phyloP scores from a whole-genome alignment of 257 asterid genomes.

The Salvia hispanica region DNA sequence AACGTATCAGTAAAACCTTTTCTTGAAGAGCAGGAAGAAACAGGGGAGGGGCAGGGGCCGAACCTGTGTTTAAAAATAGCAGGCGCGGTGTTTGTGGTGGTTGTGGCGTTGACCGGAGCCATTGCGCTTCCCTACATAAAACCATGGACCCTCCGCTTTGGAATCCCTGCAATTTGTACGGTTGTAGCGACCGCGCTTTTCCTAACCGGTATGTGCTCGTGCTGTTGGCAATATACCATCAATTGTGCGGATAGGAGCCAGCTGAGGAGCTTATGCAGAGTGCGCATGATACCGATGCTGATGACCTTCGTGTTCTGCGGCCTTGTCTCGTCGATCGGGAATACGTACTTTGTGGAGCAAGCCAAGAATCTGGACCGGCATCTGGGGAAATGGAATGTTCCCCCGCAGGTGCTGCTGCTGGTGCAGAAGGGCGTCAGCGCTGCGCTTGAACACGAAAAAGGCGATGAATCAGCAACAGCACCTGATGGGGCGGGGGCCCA shows the following conservation, averaged over 20 bases:
- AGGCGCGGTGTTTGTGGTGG: neutral
- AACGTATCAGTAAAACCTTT: neutral
- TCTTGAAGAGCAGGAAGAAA: neutral
- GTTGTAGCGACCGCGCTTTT: neutral
- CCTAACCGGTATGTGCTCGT: neutral
- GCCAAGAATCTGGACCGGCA: neutral
- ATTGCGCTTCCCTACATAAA: conserved; percentile 2
- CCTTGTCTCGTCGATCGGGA: neutral
- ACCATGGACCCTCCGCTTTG: conserved; percentile 5
- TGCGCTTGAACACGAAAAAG: neutral
- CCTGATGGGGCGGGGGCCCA: neutral
- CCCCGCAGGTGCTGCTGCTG: neutral
- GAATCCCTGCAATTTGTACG: neutral
- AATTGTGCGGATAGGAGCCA: too few species aligned
- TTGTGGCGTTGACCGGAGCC: neutral
- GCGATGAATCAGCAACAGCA: neutral
- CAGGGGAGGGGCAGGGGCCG: neutral
- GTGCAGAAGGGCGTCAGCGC: neutral
- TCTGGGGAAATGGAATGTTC: neutral
- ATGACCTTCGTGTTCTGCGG: neutral
- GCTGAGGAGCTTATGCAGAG: neutral
- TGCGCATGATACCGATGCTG: neutral
- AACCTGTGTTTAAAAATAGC: neutral
- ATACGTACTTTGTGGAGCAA: neutral
- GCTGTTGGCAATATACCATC: too few species aligned